A percentile compares a stretch with the other conserved stretches of the same genome.
phyloP scores from a whole-genome alignment of 2,329 filamentous ascomycete species.

The Penicillium sp. region DNA sequence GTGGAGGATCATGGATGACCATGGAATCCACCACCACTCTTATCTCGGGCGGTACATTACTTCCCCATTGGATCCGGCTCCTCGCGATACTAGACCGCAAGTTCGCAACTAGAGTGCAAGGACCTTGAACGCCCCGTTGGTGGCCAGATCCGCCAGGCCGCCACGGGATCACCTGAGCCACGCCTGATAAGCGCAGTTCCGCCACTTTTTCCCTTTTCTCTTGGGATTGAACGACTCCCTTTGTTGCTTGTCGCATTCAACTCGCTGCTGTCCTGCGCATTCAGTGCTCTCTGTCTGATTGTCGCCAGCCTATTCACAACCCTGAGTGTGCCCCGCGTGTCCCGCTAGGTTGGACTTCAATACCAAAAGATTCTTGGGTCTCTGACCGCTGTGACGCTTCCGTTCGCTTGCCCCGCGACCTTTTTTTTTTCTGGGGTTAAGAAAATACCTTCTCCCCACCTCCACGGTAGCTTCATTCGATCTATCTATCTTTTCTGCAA shows the following conservation, averaged over 20 bases:
- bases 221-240: neutral
- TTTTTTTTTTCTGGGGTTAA: slow-evolving; percentile 17
- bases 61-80: neutral
- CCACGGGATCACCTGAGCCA: slow-evolving; percentile 24
- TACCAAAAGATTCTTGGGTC: slow-evolving; percentile 9
- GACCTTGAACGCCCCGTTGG: slow-evolving; percentile 2
- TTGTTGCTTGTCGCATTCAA: no score
- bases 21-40: slow-evolving; percentile 1
- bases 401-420: slow-evolving; percentile 24
- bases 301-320: neutral
- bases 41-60: slow-evolving; percentile 8
- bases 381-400: slow-evolving; percentile 20
- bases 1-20: neutral
- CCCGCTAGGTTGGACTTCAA: slow-evolving; percentile 9
- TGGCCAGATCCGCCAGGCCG: slow-evolving; percentile 27
- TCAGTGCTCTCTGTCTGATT: neutral
- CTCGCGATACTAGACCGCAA: slow-evolving; percentile 9
- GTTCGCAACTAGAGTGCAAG: slow-evolving; percentile 4
- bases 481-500: slow-evolving; percentile 1
- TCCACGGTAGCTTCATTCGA: slow-evolving; percentile 10
- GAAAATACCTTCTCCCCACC: slow-evolving; percentile 22
- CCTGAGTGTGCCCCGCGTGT: neutral
- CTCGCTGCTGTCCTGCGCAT: no score
- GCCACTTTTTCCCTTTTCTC: slow-evolving; percentile 23
- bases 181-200: slow-evolving; percentile 24